Percentiles rank a stretch among this genome's conserved stretches.
phyloP scores from a whole-genome alignment of 2,329 filamentous ascomycete species.

The Fusarium tupiense region DNA sequence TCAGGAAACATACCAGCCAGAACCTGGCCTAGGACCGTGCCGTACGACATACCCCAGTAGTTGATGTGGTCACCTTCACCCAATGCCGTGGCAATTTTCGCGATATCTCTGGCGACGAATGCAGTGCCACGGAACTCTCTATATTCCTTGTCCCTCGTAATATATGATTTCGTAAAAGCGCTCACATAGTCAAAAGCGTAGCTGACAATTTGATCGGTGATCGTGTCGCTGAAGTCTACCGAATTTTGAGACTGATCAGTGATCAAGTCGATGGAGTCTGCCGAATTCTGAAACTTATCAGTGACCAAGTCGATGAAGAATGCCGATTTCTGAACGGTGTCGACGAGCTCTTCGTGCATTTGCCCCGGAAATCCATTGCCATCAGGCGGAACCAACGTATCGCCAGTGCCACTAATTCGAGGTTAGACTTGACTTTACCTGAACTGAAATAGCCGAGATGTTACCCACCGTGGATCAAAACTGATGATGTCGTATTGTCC shows the following conservation, averaged over 20 bases:
- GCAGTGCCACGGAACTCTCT: not conserved
- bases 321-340: not conserved
- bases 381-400: not conserved
- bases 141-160: not conserved
- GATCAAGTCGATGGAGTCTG: no score
- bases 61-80: slow-evolving; percentile 46
- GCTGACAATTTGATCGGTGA: no score
- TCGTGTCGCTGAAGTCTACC: no score
- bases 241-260: no score
- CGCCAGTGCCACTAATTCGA: not conserved
- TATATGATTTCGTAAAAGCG: not conserved
- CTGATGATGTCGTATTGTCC: not conserved
- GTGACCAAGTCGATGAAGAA: no score
- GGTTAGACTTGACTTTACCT: not conserved
- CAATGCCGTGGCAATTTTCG: slow-evolving; percentile 47
- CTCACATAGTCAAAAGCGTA: not conserved
- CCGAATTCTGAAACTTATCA: not conserved
- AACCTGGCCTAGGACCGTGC: slow-evolving; percentile 31
- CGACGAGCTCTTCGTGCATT: fast-evolving
- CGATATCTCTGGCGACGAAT: slow-evolving; percentile 49
- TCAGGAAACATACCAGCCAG: slow-evolving; percentile 37
- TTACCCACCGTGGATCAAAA: not conserved
- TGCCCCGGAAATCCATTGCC: fast-evolving
- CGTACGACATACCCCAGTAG: slow-evolving; percentile 47
- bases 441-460: not conserved